Evolutionary conservation across 2,329 filamentous ascomycete genomes (phyloP).

Genomic region (Cladosporium sp.): DNA sequence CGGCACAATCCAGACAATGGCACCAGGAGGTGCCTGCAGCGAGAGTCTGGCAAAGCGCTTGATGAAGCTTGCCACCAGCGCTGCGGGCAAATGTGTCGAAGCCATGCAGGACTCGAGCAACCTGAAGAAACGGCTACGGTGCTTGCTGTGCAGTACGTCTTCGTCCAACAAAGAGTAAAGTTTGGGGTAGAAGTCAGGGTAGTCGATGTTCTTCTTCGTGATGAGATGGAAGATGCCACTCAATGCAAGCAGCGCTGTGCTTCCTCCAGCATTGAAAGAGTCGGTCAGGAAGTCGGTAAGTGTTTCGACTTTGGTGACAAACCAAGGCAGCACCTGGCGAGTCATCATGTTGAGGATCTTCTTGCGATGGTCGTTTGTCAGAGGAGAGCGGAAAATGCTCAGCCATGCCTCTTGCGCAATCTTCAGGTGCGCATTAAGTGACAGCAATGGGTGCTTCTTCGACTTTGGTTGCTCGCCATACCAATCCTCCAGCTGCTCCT

Average conservation of each 20-base stretch:
- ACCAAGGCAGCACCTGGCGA: slow-evolving; percentile 82
- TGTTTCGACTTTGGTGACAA: slow-evolving; percentile 74
- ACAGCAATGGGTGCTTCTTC: slow-evolving; percentile 65
- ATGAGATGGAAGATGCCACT: slow-evolving; percentile 96
- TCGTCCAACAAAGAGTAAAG: slow-evolving; percentile 89
- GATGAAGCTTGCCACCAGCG: slow-evolving; percentile 90
- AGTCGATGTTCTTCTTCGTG: slow-evolving; percentile 89
- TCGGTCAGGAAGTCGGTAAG: slow-evolving; percentile 97
- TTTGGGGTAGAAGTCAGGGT: slow-evolving; percentile 78
- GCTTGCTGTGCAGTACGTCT: slow-evolving; percentile 86
- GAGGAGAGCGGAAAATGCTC: slow-evolving; percentile 66
- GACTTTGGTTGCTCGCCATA: slow-evolving; percentile 66
- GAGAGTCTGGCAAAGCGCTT: slow-evolving; percentile 85
- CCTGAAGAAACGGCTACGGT: slow-evolving; percentile 90
- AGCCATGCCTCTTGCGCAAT: slow-evolving; percentile 87
- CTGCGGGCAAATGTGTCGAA: slow-evolving; percentile 88
- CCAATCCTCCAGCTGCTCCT: slow-evolving; percentile 67
- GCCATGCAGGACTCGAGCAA: slow-evolving; percentile 85
- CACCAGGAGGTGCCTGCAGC: slow-evolving; percentile 84
- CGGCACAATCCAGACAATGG: slow-evolving; percentile 83
- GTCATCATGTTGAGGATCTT: slow-evolving; percentile 73
- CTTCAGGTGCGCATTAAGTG: slow-evolving; percentile 70
- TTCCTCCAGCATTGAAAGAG: slow-evolving; percentile 83
- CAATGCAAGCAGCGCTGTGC: slow-evolving; percentile 81
- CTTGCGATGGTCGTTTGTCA: slow-evolving; percentile 76